These are phyloP conservation scores for Cystobasidiaceae sp. DNA, from an alignment of 1,284 basidiomycete genomes.

Conservation along the genomic window DNA sequence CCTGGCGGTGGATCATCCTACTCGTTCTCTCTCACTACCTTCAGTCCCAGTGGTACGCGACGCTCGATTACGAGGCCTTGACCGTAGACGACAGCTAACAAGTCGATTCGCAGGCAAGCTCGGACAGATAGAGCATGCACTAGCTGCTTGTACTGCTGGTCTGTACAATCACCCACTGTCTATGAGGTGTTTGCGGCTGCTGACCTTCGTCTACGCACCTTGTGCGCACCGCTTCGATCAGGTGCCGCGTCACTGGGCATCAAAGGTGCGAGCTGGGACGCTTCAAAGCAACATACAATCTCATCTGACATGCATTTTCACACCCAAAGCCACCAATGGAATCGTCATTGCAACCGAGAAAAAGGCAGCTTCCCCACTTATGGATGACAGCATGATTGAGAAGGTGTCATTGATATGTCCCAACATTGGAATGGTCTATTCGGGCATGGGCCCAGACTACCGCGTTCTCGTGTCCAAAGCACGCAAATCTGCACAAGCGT, in stretches of 20 bases:
- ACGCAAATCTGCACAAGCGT: slow-evolving; percentile 94
- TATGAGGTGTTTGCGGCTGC: slow-evolving; percentile 47
- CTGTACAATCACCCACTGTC: not conserved
- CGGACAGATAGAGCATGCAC: slow-evolving; percentile 98
- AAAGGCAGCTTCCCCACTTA: slow-evolving; percentile 93
- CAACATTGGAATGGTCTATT: slow-evolving; percentile 98
- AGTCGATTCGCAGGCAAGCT: slow-evolving; percentile 51
- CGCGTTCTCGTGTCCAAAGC: slow-evolving; percentile 88
- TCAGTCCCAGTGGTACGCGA: slow-evolving; percentile 27
- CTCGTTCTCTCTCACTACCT: slow-evolving; percentile 28
- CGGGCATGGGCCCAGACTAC: slow-evolving; percentile 99
- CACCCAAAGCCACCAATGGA: slow-evolving; percentile 83
- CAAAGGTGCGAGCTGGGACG: too few species aligned
- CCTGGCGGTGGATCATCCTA: slow-evolving; percentile 27
- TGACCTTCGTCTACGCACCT: too few species aligned
- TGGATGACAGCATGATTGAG: slow-evolving; percentile 95
- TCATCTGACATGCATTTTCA: too few species aligned
- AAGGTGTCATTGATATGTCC: slow-evolving; percentile 95
- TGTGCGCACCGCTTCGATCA: slow-evolving; percentile 28
- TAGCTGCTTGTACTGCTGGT: slow-evolving; percentile 74
- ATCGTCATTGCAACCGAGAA: slow-evolving; percentile 99
- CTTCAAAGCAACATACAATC: too few species aligned
- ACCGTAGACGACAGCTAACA: slow-evolving; percentile 3
- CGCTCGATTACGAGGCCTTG: slow-evolving; percentile 7
- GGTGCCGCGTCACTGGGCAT: slow-evolving; percentile 97